These are phyloP conservation scores for Serendipita sp. DNA, from an alignment of 768 basidiomycete genomes.

Conservation along the genomic window DNA sequence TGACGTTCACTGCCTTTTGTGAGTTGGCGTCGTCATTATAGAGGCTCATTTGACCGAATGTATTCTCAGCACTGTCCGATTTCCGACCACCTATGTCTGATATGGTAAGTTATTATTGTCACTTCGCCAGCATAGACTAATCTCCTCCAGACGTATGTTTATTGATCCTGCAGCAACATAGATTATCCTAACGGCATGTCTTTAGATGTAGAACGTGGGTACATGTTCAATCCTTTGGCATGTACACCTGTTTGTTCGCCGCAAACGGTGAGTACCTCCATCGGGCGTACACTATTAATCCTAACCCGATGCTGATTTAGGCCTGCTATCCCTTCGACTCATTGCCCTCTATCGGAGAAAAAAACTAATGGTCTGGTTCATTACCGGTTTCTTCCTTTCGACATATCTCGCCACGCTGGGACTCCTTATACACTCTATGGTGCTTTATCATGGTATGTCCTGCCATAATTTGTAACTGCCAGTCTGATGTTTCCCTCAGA, in stretches of 20 bases:
- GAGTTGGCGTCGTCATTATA: background rate
- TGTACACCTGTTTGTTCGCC: background rate
- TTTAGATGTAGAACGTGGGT: background rate
- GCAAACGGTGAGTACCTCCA: background rate
- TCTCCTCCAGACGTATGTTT: background rate
- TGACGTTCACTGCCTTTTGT: background rate
- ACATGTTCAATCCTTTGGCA: background rate
- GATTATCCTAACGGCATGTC: background rate
- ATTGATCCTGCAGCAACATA: too few relatives aligned
- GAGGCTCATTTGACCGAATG: background rate
- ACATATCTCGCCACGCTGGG: background rate
- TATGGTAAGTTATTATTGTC: background rate
- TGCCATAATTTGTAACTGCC: background rate
- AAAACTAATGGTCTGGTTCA: background rate
- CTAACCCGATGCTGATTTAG: background rate
- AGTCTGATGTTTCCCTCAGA: background rate
- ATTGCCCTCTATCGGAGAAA: background rate
- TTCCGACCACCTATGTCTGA: background rate
- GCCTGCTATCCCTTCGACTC: background rate
- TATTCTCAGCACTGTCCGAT: background rate
- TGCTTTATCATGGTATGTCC: background rate
- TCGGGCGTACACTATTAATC: too few relatives aligned
- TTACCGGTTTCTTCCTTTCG: background rate
- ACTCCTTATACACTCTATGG: background rate
- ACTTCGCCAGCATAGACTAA: background rate